Base-by-base conservation (phyloP, 2,329 filamentous ascomycete species). In the Grosmannia serpens region DNA sequence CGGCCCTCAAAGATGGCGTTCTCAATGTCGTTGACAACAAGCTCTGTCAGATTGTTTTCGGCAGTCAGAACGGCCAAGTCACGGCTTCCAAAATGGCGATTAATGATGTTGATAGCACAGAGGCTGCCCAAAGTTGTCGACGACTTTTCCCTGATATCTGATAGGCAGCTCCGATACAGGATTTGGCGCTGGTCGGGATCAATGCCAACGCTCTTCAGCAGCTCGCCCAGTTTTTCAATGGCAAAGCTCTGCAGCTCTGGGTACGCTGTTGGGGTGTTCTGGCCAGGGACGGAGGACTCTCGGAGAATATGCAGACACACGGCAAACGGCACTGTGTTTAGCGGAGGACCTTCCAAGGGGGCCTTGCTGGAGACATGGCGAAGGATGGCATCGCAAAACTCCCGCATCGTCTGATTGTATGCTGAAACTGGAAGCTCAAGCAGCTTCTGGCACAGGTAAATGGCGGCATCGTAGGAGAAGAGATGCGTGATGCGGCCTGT, bases 361-460 rank as follows among this genome's bases (percentile, higher is more conserved):
- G 44, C 55, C 64, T 79, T 82, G 7, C 71, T 68, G 44, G 75
- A 65, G 54, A 80, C 68, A 8, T 75, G 70, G 44, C 74, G 74
- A 55, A 88, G 73, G 7, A 89, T 69, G 13, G 70, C 70, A 20
- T 83, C 77, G 67, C 81, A 86, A 54, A 88, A 80, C 4, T 81
- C 74, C 49, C 85, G 75, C 74, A 89, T 83, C 17, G 77, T 72
- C 1, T 74, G 66, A 51, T 83, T 85, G 66, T 88, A 88, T 1
- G 76, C 75, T 35, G 82, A 77, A 24, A 89, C 73, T 1, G 86
- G 82, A 20, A 89, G 73, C 8, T 77, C 74, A 58, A 84, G 74
- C 29, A 94, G 77, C 68, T 94, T 95, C 55, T 80, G 74, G 65
- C 85, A 89, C 33, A 92, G 70, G 66, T 90, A 85, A 8, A 87